phyloP scores from a whole-genome alignment of 306 rosid genomes.

The Casuarina glauca region DNA sequence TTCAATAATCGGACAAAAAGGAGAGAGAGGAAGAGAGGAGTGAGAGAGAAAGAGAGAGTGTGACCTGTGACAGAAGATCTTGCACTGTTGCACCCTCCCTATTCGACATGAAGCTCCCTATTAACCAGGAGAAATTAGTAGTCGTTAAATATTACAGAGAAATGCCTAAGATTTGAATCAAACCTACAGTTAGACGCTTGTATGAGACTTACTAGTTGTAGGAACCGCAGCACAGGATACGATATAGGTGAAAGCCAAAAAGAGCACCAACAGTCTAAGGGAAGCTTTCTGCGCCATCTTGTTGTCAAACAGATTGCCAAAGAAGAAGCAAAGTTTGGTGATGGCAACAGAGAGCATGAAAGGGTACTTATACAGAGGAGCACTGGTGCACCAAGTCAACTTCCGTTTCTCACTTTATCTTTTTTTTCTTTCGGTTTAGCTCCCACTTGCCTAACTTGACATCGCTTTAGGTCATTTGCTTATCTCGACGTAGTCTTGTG shows the following conservation, averaged over 20 bases:
- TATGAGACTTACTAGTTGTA: neutral
- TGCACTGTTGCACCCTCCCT: neutral
- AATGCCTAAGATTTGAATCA: neutral
- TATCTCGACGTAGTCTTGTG: neutral
- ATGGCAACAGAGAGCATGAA: neutral
- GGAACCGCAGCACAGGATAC: neutral
- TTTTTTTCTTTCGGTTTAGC: neutral
- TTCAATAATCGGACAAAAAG: neutral
- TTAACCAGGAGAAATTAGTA: neutral
- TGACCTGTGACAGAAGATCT: neutral
- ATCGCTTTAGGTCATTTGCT: neutral
- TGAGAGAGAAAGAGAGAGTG: neutral
- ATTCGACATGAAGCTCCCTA: neutral
- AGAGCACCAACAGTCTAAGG: neutral
- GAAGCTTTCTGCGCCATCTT: conserved; percentile 3
- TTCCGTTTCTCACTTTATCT: neutral
- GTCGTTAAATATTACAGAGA: neutral
- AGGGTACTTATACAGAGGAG: conserved; percentile 5
- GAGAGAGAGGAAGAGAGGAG: neutral
- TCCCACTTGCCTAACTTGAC: conserved; percentile 7
- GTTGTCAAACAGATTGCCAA: neutral
- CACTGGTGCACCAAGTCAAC: neutral
- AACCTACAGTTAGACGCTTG: neutral
- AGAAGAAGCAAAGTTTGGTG: neutral
- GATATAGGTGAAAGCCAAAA: neutral